These are phyloP conservation scores for Toxoplasma gondii DNA, from an alignment of 169 alveolate species.

Conservation along the genomic window DNA sequence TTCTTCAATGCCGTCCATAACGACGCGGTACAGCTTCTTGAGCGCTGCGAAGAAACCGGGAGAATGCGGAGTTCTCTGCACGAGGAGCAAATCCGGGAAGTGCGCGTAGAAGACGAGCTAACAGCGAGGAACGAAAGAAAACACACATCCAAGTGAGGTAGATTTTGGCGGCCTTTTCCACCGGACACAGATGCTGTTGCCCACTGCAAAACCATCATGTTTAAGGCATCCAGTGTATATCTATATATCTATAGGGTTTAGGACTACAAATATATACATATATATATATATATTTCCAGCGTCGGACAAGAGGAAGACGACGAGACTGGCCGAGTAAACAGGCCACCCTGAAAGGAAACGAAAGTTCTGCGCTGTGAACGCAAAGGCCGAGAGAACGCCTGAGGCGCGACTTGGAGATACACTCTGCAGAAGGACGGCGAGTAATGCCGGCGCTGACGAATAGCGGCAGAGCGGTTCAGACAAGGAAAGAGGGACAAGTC, in stretches of 20 bases:
- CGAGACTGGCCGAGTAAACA: no score
- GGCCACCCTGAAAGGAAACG: no score
- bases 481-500: no score
- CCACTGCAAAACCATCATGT: no score
- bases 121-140: conserved; percentile 3
- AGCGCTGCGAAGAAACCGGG: neutral
- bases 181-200: neutral
- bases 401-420: no score
- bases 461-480: no score
- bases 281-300: neutral
- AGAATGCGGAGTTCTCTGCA: conserved; percentile 74
- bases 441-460: no score
- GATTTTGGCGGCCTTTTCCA: neutral
- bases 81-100: conserved; percentile 92
- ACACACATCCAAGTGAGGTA: neutral
- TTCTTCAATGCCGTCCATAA: conserved; percentile 82
- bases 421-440: no score
- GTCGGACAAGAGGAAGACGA: neutral
- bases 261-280: neutral
- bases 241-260: neutral
- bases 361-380: no score
- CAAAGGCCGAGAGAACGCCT: no score
- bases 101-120: conserved; percentile 91
- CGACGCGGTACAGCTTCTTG: conserved; percentile 83
- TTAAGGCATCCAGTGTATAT: neutral